These are phyloP conservation scores for Parathielavia hyrcaniae DNA, from an alignment of 495 filamentous ascomycete species.

Conservation along the genomic window DNA sequence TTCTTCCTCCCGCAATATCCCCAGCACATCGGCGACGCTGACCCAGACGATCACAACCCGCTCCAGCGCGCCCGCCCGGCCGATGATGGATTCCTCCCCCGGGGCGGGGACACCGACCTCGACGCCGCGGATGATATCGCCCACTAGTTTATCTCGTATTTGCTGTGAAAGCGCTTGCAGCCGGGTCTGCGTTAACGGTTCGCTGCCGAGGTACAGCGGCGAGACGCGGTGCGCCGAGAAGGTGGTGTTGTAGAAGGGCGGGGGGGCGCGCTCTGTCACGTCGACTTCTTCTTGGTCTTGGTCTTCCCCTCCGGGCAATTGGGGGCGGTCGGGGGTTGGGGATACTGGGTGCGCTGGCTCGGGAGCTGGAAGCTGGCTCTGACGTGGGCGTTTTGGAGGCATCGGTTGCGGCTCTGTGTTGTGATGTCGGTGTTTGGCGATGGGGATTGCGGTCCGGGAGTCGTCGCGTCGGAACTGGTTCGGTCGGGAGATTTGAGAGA, in stretches of 20 bases:
- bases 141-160: constrained; percentile 41
- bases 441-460: neutral
- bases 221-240: constrained; percentile 45
- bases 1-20: neutral
- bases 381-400: constrained; percentile 9
- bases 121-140: constrained; percentile 46
- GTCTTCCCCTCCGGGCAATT: neutral
- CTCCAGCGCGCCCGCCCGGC: constrained; percentile 37
- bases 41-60: constrained; percentile 35
- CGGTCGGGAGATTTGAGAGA: neutral
- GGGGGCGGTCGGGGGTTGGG: neutral
- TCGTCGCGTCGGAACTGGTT: neutral
- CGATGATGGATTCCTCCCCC: constrained; percentile 27
- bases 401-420: neutral
- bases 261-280: neutral
- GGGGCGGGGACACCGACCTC: constrained; percentile 33
- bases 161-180: constrained; percentile 35
- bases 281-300: neutral
- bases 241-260: constrained; percentile 45
- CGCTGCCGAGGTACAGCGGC: constrained; percentile 36
- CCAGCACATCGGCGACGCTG: constrained; percentile 20
- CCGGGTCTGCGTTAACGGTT: constrained; percentile 22
- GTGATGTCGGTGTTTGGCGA: no score
- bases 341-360: neutral
- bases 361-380: neutral